Base-by-base conservation (phyloP, 2,329 filamentous ascomycete species). In the Fusarium falciforme region DNA sequence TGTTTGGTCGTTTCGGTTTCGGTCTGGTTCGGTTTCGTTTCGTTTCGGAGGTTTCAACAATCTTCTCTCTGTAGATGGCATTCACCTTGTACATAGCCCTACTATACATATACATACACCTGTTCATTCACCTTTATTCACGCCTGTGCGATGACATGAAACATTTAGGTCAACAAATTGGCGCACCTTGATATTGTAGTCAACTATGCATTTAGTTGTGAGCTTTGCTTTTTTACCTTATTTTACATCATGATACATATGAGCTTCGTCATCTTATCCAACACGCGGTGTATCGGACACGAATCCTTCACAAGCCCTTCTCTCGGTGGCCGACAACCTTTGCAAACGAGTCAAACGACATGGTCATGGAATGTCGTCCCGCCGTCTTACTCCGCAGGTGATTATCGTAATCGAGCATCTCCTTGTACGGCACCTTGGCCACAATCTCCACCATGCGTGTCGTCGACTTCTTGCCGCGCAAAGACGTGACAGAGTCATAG, bases 341-440 rank as follows among this genome's bases (percentile, higher is more conserved):
- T 60, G 89, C 88, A 74, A 90, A 90, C 8, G 85, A 88, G 72
- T 89, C 88, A 76, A 90, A 87, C 5, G 87, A 84, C 88, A 91
- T 88, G 1, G 87, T 89, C 80, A 91, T 84, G 6, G 87, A 85
- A 78, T 91, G 89, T 3, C 96, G 88, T 0, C 96, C 96, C 4
- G 93, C 93, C 5, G 96, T 99, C 85, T 98, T 88, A 83, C 94
- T 95, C 61, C 96, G 88, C 73, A 99, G 84, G 80, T 97, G 94
- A 81, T 94, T 94, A 76, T 98, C 87, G 82, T 98, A 99, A 47
- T 96, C 94, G 38, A 98, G 92, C 94, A 98, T 98, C 83, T 98
- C 96, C 84, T 96, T 97, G 77, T 98, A 87, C 35, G 96, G 96
- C 31, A 98, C 96, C 78, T 93, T 91, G 25, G 95, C 96, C 12